Evolutionary conservation across 805 yeast genomes (phyloP).

Genomic region (Saccharomyces jurei): DNA sequence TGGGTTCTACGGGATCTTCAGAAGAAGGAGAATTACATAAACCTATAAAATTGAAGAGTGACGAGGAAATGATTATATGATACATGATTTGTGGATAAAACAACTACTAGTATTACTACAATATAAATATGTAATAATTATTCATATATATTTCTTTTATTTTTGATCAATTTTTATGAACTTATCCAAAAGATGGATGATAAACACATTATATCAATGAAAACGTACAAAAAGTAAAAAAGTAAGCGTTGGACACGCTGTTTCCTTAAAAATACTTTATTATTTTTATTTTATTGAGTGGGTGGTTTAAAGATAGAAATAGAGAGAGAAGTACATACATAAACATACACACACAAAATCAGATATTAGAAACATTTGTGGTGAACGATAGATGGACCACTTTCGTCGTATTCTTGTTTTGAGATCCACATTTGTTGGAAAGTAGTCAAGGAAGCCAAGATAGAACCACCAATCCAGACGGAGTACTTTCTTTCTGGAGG

Average conservation of each 20-base stretch:
- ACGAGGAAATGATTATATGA: neutral
- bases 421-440: constrained; percentile 99
- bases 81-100: neutral
- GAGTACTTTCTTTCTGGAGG: constrained; percentile 99
- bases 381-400: constrained; percentile 96
- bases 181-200: neutral
- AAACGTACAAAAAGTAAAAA: neutral
- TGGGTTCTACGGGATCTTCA: neutral
- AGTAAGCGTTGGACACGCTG: neutral
- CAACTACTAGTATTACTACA: neutral
- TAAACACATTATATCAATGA: neutral
- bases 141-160: neutral
- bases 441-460: constrained; percentile 95
- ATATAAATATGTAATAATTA: neutral
- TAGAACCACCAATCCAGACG: constrained; percentile 99
- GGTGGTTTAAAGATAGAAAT: neutral
- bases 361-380: constrained; percentile 41
- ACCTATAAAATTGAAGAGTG: neutral
- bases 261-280: neutral
- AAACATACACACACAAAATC: neutral
- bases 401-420: constrained; percentile 99
- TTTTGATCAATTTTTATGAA: neutral
- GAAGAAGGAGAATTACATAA: neutral
- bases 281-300: neutral
- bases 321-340: neutral